Conservation (phyloP, 805 yeast genomes). For the Starmerella stellata region DNA sequence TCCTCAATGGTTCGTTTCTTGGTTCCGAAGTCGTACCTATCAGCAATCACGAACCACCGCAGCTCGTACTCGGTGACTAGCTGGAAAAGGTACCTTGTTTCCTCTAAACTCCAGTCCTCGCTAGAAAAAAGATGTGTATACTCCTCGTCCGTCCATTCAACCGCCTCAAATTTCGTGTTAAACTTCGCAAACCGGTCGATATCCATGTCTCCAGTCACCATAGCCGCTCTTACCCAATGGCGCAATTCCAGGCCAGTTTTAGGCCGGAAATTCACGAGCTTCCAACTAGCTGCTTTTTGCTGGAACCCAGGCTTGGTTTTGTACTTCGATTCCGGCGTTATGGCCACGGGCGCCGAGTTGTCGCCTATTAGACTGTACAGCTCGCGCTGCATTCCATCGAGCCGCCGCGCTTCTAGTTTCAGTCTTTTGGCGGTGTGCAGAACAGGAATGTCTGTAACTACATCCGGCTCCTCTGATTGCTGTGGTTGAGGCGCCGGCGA, state of each 20-base stretch:
- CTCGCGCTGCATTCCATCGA: slow-evolving; percentile 72
- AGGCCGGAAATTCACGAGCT: slow-evolving; percentile 39
- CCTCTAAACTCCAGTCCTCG: slow-evolving; percentile 52
- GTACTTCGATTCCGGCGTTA: slow-evolving; percentile 33
- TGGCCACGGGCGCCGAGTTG: slow-evolving; percentile 69
- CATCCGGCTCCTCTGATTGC: slow-evolving; percentile 2
- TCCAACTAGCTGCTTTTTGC: slow-evolving; percentile 70
- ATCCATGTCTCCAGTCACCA: slow-evolving; percentile 8
- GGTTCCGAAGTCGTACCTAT: slow-evolving; percentile 29
- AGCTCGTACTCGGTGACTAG: slow-evolving; percentile 37
- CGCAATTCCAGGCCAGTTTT: slow-evolving; percentile 35
- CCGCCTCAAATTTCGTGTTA: slow-evolving; percentile 50
- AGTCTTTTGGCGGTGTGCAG: slow-evolving; percentile 19
- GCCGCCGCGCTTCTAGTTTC: slow-evolving; percentile 20
- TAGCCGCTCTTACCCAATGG: slow-evolving; percentile 59
- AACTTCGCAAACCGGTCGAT: slow-evolving; percentile 63
- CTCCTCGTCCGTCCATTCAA: slow-evolving; percentile 45
- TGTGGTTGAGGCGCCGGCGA: neutral
- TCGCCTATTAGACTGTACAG: slow-evolving; percentile 76
- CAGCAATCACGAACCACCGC: slow-evolving; percentile 52
- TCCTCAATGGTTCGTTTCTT: slow-evolving; percentile 47
- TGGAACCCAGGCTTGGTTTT: slow-evolving; percentile 45
- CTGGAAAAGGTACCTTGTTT: slow-evolving; percentile 62
- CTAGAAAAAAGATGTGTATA: slow-evolving; percentile 29
- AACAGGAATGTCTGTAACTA: slow-evolving; percentile 12